Base-by-base conservation (phyloP, 2,329 filamentous ascomycete genomes). In the Allantophomopsis lycopodina region DNA sequence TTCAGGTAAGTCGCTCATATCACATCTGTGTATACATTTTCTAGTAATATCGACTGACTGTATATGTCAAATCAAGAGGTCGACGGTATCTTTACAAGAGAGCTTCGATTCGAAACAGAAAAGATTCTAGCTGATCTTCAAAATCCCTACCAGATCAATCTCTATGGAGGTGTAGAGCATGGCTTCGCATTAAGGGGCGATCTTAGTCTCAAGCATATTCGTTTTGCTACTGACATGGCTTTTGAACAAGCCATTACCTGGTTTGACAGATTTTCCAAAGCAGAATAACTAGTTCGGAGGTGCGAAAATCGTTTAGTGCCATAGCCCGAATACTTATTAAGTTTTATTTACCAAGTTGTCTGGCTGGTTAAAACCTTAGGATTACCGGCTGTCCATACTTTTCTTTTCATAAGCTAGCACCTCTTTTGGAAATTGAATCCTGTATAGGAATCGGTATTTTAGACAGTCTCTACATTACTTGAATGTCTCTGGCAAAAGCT, bases 81-180 rank as follows among this genome's bases (percentile, higher is more conserved):
- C 31, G 76, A 80, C 54, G 15, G 42, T 16, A 75, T 79, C 55
- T 80, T 79, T 64, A 69, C 76, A 4, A 48, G 61, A n/a, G 62
- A 76, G 51, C 68, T 73, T 58, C 69, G 78, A 43, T 66, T 78
- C 61, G 60, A 71, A 53, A 73, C 69, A 10, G 76, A 81, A 55
- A 66, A 60, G 28, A 75, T 74, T 41, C 66, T 81, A 36, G 61
- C 61, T 46, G 64, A 72, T 55, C 60, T 60, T 4, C 65, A 64
- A 17, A 57, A 65, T 17, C 42, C 32, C 4, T 44, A 81, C 61
- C 82, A 89, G 61, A 78, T 88, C 56, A 80, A 69, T 57, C 63
- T 89, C 8, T 88, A 74, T 65, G 75, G 72, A 2, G 73, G 73
- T 40, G 75, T 83, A 16, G 60, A 61, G 43, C 83, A 89, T 57